These are phyloP conservation scores for Protea cynaroides DNA, from an alignment of 164 flowering plant genomes.

Conservation along the genomic window DNA sequence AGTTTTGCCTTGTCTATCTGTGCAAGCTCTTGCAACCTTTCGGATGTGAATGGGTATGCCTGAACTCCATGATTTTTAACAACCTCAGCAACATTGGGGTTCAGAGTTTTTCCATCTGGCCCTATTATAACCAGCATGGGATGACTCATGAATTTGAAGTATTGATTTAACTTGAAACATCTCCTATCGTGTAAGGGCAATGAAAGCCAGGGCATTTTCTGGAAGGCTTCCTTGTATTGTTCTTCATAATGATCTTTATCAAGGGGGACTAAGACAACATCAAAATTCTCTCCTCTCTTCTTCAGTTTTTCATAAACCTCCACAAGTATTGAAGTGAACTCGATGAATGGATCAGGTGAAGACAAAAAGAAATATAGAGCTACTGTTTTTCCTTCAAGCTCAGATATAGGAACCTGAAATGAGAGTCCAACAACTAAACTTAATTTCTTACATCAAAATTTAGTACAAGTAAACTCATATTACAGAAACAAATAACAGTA, in stretches of 20 bases:
- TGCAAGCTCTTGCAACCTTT: conserved; percentile 23
- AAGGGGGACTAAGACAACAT: conserved; percentile 16
- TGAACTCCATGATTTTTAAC: conserved; percentile 19
- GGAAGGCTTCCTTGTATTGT: conserved; percentile 8
- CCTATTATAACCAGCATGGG: conserved; percentile 24
- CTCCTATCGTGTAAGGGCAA: conserved; percentile 21
- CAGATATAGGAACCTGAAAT: conserved; percentile 38
- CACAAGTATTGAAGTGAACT: conserved; percentile 18
- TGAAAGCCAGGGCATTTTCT: conserved; percentile 21
- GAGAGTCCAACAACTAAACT: not conserved
- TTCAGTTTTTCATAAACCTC: conserved; percentile 19
- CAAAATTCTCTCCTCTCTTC: conserved; percentile 23
- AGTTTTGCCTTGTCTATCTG: conserved; percentile 25
- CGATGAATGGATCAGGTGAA: too few relatives aligned
- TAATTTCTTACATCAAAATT: too few relatives aligned
- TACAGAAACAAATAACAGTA: too few relatives aligned
- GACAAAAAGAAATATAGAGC: conserved; percentile 41
- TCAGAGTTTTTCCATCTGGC: conserved; percentile 24
- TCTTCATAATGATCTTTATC: conserved; percentile 17
- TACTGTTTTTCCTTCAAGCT: conserved; percentile 49
- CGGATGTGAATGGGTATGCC: conserved; percentile 32
- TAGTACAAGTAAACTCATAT: too few relatives aligned
- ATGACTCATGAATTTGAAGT: conserved; percentile 14
- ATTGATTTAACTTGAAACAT: conserved; percentile 3
- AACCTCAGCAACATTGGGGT: conserved; percentile 17